Base-by-base conservation (phyloP, 805 yeast species). In the Candida khao-thaluensis region DNA sequence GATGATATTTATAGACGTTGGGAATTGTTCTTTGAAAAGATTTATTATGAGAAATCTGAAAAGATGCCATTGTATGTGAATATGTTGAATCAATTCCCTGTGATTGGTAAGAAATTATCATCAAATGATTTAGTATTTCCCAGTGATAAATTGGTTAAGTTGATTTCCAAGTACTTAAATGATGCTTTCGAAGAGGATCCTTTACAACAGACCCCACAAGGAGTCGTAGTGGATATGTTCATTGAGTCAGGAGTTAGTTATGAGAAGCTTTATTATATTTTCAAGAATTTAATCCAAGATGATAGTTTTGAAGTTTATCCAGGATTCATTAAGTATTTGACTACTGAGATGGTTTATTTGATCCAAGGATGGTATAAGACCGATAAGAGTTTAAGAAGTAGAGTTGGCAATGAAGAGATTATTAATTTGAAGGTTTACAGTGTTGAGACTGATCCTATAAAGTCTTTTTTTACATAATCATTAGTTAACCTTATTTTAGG, bases 1-100 rank as follows among this genome's bases (percentile, higher is more conserved):
- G 95, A 86, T 49, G 96, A 86, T 57, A 84, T 91, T 38, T 64
- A 80, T 48, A 75, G 79, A 40, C 80, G 89, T 60, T 91, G 96
- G 95, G 80, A 77, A 45, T 75, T 80, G 41, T 69, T 84, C 35
- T 76, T 89, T 51, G 79, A 76, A 37, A 77, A 77, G 40, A 45
- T 60, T 35, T 56, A 56, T 54, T 58, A 69, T 54, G 40, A 38
- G 1, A 51, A 54, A 11, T 46, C 43, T 17, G 35, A 53, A 3
- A 57, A 53, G 28, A 69, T 62, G 29, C 69, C 76, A 6, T 63
- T 73, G 37, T 65, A 66, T 44, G 51, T 64, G 16, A 56, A 53
- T 8, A 42, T 74, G 17, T 50, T 62, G 29, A 69, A 65, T 38
- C 60, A 65, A 21, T 70, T 76, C 47, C 53, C 67, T 7, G 56